Evolutionary conservation across 2,329 filamentous ascomycete species (phyloP), one percentile per base, ranked within the genome.

Genomic region (Ophiosphaerella narmari): DNA sequence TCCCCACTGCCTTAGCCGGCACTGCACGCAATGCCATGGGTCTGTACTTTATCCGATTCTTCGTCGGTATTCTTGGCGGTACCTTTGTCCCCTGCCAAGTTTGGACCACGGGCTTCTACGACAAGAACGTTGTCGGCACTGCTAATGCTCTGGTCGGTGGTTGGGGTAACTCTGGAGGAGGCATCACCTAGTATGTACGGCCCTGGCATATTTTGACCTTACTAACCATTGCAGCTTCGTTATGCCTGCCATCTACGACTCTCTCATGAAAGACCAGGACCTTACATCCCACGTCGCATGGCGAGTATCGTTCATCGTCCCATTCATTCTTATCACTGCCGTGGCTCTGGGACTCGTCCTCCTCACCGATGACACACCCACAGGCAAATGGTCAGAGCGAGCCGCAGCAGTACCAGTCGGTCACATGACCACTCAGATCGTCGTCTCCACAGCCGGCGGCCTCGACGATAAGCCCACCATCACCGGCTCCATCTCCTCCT

Each of bases 81-180:
- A 83, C 85, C 1, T 93, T 93, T 63, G 89, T 93, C 0, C 89
- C 89, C 11, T 96, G 91, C 71, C 91, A 95, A 70, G 92, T 96
- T 6, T 96, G 91, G 90, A 90, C 88, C 8, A 96, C 91, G 0
- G 90, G 87, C 0, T 96, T 96, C 79, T 96, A 91, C 71, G 91
- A 97, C 76, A 94, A 92, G 77, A 94, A 92, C 64, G 82, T 96
- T 23, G 88, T 96, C 14, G 92, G 92, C 40, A 92, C 90, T 5
- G 90, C 91, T 54, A 97, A 96, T 68, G 88, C 90, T 2, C 75
- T 96, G 14, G 87, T 91, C 1, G 92, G 86, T 36, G 92, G 92
- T 12, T 87, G 89, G 77, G 92, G 91, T 43, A 96, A 96, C 63
- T 83, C 90, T 23, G 91, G 92, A 50, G 92, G 91, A 56, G 92